A percentile compares a stretch with the other conserved stretches of the same genome.
These are phyloP conservation scores for Cinnamomum chago DNA, from an alignment of 164 flowering plant genomes.

Conservation along the genomic window DNA sequence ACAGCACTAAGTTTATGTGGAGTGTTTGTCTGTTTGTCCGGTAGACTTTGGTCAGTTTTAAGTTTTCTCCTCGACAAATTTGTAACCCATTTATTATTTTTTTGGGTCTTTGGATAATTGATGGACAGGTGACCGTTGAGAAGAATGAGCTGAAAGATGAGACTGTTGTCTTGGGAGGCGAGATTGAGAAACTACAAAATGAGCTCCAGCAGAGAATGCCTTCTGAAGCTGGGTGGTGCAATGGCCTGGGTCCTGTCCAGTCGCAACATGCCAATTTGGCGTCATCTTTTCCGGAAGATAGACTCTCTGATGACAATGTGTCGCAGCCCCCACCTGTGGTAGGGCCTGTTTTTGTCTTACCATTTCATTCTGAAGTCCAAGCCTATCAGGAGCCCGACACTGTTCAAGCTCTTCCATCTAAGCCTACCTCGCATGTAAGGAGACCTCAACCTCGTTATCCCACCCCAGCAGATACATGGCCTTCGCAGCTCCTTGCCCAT, in stretches of 20 bases:
- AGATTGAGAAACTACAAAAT: conserved; percentile 39
- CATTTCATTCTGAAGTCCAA: conserved; percentile 35
- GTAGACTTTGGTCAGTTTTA: neutral
- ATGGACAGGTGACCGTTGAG: conserved; percentile 41
- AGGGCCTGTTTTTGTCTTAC: conserved; percentile 43
- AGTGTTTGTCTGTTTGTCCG: neutral
- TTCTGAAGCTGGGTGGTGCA: conserved; percentile 32
- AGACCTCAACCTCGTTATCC: conserved; percentile 62
- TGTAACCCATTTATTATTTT: neutral
- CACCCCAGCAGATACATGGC: conserved; percentile 52
- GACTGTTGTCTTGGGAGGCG: conserved; percentile 35
- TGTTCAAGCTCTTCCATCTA: conserved; percentile 3
- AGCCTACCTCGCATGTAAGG: conserved; percentile 29
- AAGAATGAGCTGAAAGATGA: conserved; percentile 56
- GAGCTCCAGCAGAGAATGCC: conserved; percentile 33
- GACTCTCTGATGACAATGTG: conserved; percentile 13
- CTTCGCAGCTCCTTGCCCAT: conserved; percentile 34
- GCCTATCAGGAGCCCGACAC: conserved; percentile 16
- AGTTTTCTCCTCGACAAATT: neutral
- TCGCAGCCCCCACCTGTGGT: conserved; percentile 17
- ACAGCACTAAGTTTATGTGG: neutral
- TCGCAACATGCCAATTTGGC: conserved; percentile 15
- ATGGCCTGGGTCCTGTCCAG: conserved; percentile 27
- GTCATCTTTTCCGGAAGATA: conserved; percentile 18
- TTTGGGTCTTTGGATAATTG: conserved; percentile 5